Conservation (phyloP, 2,329 filamentous ascomycete species). For the Cytospora chrysosperma region DNA sequence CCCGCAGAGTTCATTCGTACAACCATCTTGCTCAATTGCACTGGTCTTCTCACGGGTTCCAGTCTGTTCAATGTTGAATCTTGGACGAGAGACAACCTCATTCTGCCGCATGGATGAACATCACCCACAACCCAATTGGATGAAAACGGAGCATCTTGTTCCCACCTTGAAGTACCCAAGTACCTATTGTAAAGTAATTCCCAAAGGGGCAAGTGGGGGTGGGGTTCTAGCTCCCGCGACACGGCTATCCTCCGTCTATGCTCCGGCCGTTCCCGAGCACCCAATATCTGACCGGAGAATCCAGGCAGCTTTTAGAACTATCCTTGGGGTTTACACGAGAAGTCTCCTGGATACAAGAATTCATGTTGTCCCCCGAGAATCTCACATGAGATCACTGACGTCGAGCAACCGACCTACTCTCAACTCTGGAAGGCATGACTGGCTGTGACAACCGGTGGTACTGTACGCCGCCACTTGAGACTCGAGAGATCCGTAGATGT, state of each 20-base stretch:
- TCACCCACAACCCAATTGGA: background rate
- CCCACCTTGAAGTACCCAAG: too few species aligned
- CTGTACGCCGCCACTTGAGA: background rate
- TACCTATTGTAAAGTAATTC: background rate
- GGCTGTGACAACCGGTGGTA: background rate
- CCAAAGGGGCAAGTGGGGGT: slow-evolving; percentile 13
- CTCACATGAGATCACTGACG: background rate
- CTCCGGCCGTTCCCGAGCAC: background rate
- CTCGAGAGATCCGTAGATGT: background rate
- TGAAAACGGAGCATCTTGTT: background rate
- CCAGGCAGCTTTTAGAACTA: background rate
- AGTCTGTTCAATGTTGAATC: too few species aligned
- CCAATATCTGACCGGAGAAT: background rate
- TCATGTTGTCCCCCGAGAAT: background rate
- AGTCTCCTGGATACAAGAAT: background rate
- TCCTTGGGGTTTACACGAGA: background rate
- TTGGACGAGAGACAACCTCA: background rate
- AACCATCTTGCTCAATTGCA: background rate
- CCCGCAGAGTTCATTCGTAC: background rate
- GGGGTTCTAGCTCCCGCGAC: background rate
- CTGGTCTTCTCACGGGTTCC: too few species aligned
- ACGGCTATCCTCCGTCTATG: background rate
- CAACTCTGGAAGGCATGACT: background rate
- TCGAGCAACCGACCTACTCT: too few species aligned
- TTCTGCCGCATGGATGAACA: background rate